Percentiles rank a stretch among this genome's conserved stretches.
phyloP scores from a whole-genome alignment of 768 basidiomycete genomes.

The Chalciporus sphaerocephalus region DNA sequence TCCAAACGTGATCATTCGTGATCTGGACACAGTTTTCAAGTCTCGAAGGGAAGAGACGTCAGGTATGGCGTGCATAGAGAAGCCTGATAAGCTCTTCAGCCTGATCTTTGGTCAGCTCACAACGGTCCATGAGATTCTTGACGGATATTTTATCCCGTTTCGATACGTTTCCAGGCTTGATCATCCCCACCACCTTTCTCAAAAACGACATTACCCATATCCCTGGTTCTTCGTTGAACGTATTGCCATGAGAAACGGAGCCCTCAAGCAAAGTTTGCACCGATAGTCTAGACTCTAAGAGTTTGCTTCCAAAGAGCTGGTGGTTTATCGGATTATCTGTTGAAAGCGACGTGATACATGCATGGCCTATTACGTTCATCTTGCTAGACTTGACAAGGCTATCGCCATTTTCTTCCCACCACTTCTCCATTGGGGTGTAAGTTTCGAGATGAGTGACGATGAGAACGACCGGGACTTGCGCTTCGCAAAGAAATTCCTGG shows the following conservation, averaged over 20 bases:
- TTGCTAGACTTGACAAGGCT: slow-evolving; percentile 8
- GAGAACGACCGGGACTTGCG: slow-evolving; percentile 36
- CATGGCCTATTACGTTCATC: slow-evolving; percentile 10
- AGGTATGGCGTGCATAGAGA: slow-evolving; percentile 9
- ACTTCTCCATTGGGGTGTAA: slow-evolving; percentile 25
- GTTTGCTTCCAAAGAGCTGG: neutral
- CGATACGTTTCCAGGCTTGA: slow-evolving; percentile 6
- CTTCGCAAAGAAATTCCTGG: slow-evolving; percentile 36
- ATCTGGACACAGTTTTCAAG: too few relatives aligned
- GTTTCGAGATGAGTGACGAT: slow-evolving; percentile 39
- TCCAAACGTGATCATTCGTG: too few relatives aligned
- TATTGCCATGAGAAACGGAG: slow-evolving; percentile 5
- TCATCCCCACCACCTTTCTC: slow-evolving; percentile 16
- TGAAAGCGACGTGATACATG: slow-evolving; percentile 17
- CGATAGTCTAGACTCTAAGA: slow-evolving; percentile 1
- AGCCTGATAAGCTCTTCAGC: slow-evolving; percentile 16
- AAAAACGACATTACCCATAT: slow-evolving; percentile 24
- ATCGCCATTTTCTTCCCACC: slow-evolving; percentile 27
- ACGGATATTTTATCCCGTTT: slow-evolving; percentile 8
- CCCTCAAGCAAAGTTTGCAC: slow-evolving; percentile 5
- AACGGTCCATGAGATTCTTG: slow-evolving; percentile 13
- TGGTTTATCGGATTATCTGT: neutral
- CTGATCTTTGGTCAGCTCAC: slow-evolving; percentile 15
- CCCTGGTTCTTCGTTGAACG: slow-evolving; percentile 13
- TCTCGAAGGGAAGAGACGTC: too few relatives aligned